Evolutionary conservation across 352 stramenopile genomes (phyloP).

Genomic region (Thalassiosira exigua): DNA sequence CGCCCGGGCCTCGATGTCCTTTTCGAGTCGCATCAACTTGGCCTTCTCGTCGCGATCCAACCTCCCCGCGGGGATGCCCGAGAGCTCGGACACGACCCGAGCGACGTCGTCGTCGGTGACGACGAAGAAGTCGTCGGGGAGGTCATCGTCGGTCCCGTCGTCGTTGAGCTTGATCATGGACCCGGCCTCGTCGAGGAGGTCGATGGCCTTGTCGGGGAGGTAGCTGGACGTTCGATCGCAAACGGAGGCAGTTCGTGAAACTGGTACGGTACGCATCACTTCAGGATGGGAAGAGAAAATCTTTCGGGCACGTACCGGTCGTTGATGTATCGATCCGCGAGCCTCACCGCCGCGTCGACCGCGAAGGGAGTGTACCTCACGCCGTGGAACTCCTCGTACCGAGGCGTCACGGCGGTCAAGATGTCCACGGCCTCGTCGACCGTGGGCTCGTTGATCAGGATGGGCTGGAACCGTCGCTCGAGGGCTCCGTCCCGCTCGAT

Average conservation of each 20-base stretch:
- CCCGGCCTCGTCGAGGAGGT: slow-evolving; percentile 95
- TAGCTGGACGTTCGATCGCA: too few species aligned
- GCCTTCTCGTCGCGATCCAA: slow-evolving; percentile 94
- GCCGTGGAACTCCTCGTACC: slow-evolving; percentile 97
- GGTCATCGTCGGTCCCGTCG: slow-evolving; percentile 39
- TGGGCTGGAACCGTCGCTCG: slow-evolving; percentile 96
- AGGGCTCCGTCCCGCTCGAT: slow-evolving; percentile 98
- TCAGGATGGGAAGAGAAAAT: too few species aligned
- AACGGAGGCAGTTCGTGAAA: too few species aligned
- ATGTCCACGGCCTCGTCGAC: slow-evolving; percentile 96
- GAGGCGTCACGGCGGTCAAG: slow-evolving; percentile 93
- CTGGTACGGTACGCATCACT: too few species aligned
- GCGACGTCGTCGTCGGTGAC: slow-evolving; percentile 92
- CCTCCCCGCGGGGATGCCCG: slow-evolving; percentile 94
- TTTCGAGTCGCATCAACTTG: slow-evolving; percentile 93
- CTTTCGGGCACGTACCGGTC: slow-evolving; percentile 91
- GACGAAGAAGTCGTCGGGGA: slow-evolving; percentile 90
- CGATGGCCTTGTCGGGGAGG: slow-evolving; percentile 89
- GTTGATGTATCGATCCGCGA: slow-evolving; percentile 72
- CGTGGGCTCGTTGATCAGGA: slow-evolving; percentile 93
- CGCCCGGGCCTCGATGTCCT: slow-evolving; percentile 91
- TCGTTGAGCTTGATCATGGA: slow-evolving; percentile 87
- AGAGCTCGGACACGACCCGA: slow-evolving; percentile 88
- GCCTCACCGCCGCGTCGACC: slow-evolving; percentile 91
- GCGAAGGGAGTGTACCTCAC: slow-evolving; percentile 94